These are phyloP conservation scores for Phytomonas serpens DNA, from an alignment of 208 protist genomes.

Conservation along the genomic window DNA sequence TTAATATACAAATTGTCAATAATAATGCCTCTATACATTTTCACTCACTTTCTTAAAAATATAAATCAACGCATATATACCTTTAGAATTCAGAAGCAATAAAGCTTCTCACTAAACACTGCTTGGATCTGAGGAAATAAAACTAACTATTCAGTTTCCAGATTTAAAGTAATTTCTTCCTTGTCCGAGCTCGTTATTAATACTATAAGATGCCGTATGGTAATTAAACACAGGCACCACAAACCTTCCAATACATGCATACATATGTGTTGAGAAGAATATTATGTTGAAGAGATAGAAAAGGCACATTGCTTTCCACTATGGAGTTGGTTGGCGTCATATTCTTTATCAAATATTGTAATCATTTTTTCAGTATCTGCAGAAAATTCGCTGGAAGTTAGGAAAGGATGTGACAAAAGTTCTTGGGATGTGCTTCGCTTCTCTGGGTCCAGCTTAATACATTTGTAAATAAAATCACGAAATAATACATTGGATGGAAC, in stretches of 20 bases:
- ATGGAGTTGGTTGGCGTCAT: slow-evolving; percentile 11
- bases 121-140: slow-evolving; percentile 9
- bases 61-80: background rate
- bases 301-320: slow-evolving; percentile 23
- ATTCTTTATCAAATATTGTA: slow-evolving; percentile 49
- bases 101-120: background rate
- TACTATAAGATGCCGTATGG: background rate
- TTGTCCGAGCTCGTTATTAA: background rate
- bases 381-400: slow-evolving; percentile 27
- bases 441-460: slow-evolving; percentile 63
- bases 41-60: background rate
- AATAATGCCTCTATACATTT: too few species aligned
- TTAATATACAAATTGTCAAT: background rate
- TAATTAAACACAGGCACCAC: background rate
- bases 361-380: slow-evolving; percentile 43
- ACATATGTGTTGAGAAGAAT: background rate
- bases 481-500: slow-evolving; percentile 49
- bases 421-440: slow-evolving; percentile 45
- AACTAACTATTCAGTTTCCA: slow-evolving; percentile 2
- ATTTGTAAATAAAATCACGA: slow-evolving; percentile 70
- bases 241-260: background rate
- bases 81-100: background rate
- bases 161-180: background rate
- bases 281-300: slow-evolving; percentile 31
- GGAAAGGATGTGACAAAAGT: slow-evolving; percentile 63